Percentiles rank a stretch among this genome's conserved stretches.
phyloP scores from a whole-genome alignment of 768 basidiomycete species.

The Dendrothele bispora region DNA sequence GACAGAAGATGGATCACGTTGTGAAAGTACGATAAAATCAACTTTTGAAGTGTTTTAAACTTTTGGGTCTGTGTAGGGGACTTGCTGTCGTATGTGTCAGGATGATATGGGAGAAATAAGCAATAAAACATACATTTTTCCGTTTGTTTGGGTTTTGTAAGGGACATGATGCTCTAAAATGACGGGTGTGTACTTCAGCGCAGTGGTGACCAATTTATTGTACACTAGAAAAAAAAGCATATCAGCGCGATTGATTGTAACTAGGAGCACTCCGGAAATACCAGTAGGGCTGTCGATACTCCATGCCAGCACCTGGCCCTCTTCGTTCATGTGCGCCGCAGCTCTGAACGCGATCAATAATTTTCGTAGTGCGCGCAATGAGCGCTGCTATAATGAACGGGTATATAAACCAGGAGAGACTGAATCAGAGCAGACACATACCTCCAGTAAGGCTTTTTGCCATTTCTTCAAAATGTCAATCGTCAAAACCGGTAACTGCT shows the following conservation, averaged over 20 bases:
- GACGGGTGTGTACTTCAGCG: slow-evolving; percentile 88
- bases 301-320: slow-evolving; percentile 78
- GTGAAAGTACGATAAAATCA: slow-evolving; percentile 87
- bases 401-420: slow-evolving; percentile 3
- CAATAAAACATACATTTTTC: slow-evolving; percentile 71
- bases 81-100: slow-evolving; percentile 79
- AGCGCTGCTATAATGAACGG: slow-evolving; percentile 61
- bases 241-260: not conserved
- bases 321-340: slow-evolving; percentile 88
- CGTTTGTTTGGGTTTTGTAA: slow-evolving; percentile 77
- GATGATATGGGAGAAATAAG: slow-evolving; percentile 4
- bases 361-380: slow-evolving; percentile 79
- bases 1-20: slow-evolving; percentile 79
- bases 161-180: slow-evolving; percentile 87
- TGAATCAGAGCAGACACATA: slow-evolving; percentile 25
- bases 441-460: slow-evolving; percentile 90
- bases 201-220: slow-evolving; percentile 85
- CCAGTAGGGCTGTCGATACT: slow-evolving; percentile 80
- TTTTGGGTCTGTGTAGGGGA: slow-evolving; percentile 78
- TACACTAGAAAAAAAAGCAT: slow-evolving; percentile 61
- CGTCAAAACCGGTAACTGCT: slow-evolving; percentile 60
- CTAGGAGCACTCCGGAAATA: slow-evolving; percentile 34
- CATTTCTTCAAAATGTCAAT: slow-evolving; percentile 71
- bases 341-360: slow-evolving; percentile 89
- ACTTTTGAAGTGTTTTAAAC: slow-evolving; percentile 81